phyloP scores from a whole-genome alignment of 2,329 filamentous ascomycete genomes.

The Pseudocercospora fijiensis region DNA sequence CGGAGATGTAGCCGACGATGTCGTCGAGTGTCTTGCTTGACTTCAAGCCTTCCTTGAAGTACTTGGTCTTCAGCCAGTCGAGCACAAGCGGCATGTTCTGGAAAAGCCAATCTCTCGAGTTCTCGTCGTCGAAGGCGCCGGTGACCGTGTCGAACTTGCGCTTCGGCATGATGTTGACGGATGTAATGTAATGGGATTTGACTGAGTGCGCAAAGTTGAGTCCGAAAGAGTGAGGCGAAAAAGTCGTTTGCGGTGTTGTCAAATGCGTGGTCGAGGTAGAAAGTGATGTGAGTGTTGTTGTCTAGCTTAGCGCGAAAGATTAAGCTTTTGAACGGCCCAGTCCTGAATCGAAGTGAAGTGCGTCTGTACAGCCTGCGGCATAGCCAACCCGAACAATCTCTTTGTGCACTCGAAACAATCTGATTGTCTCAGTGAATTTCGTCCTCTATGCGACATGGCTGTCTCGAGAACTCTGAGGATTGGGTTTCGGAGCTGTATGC shows the following conservation, averaged over 20 bases:
- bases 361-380: neutral
- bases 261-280: neutral
- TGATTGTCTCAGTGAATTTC: neutral
- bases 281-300: neutral
- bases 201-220: neutral
- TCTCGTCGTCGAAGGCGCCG: neutral
- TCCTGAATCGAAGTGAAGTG: neutral
- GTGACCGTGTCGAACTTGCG: neutral
- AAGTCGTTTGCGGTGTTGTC: neutral
- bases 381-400: neutral
- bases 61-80: neutral
- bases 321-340: neutral
- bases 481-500: too few relatives aligned
- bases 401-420: neutral
- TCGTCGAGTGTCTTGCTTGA: neutral
- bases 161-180: neutral
- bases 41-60: neutral
- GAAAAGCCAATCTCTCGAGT: neutral
- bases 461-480: too few relatives aligned
- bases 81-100: neutral
- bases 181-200: neutral
- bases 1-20: neutral
- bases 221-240: neutral
- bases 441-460: too few relatives aligned
- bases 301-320: neutral